phyloP scores from a whole-genome alignment of 2,329 filamentous ascomycete genomes.

The Curvularia hawaiiensis region DNA sequence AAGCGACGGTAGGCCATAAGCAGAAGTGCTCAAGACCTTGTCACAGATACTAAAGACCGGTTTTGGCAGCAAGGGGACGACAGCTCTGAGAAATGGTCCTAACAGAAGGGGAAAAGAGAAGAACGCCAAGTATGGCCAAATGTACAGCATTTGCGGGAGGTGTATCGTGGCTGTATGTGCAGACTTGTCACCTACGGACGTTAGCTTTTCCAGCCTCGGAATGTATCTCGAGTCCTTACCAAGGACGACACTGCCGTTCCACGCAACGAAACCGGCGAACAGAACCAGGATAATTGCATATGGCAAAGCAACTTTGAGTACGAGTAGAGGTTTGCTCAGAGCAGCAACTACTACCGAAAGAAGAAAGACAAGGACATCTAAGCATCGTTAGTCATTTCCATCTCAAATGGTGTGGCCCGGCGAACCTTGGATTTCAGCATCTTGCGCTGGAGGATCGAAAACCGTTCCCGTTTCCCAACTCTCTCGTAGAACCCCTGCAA shows the following conservation, averaged over 20 bases:
- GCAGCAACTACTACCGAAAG: slow-evolving; percentile 69
- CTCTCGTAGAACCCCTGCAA: slow-evolving; percentile 13
- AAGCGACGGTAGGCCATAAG: slow-evolving; percentile 22
- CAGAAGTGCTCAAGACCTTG: slow-evolving; percentile 10
- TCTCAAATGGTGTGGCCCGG: not conserved
- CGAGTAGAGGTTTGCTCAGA: slow-evolving; percentile 48
- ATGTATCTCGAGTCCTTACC: slow-evolving; percentile 56
- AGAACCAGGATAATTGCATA: slow-evolving; percentile 66
- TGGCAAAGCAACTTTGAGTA: slow-evolving; percentile 52
- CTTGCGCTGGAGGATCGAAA: slow-evolving; percentile 29
- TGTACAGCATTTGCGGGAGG: slow-evolving; percentile 89
- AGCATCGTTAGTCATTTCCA: slow-evolving; percentile 6
- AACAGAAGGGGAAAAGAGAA: slow-evolving; percentile 83
- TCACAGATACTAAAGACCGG: slow-evolving; percentile 14
- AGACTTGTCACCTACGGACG: slow-evolving; percentile 77
- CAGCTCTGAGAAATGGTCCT: slow-evolving; percentile 55
- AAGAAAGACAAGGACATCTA: slow-evolving; percentile 43
- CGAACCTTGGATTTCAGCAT: slow-evolving; percentile 34
- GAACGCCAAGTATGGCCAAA: slow-evolving; percentile 88
- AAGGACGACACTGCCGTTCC: slow-evolving; percentile 91
- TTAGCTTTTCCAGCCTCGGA: slow-evolving; percentile 18
- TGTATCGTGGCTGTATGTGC: slow-evolving; percentile 93
- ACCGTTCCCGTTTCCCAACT: slow-evolving; percentile 33
- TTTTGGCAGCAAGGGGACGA: slow-evolving; percentile 34
- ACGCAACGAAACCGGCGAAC: slow-evolving; percentile 77